A percentile compares a stretch with the other conserved stretches of the same genome.
Conservation (phyloP, 495 filamentous ascomycete species). For the Aspergillus funiculosus region DNA sequence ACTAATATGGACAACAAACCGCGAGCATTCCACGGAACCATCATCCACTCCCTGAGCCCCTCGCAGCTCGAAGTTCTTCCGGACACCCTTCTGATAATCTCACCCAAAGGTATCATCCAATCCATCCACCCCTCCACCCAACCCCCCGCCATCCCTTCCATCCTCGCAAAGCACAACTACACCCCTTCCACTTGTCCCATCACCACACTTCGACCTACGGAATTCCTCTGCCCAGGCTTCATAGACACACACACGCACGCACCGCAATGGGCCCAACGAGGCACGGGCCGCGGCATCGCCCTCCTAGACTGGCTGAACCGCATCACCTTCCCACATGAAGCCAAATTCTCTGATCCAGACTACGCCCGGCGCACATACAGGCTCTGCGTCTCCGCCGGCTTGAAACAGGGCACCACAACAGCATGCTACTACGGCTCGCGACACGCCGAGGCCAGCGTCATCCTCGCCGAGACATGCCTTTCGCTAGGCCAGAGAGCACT, state of each 20-base stretch:
- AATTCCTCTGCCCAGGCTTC: slow-evolving; percentile 57
- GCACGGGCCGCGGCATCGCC: slow-evolving; percentile 51
- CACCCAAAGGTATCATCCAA: slow-evolving; percentile 39
- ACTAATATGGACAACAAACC: too few relatives aligned
- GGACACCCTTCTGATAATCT: slow-evolving; percentile 40
- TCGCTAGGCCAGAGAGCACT: slow-evolving; percentile 56
- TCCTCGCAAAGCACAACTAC: slow-evolving; percentile 24
- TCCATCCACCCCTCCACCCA: slow-evolving; percentile 37
- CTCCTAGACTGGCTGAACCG: slow-evolving; percentile 55
- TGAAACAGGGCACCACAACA: slow-evolving; percentile 60
- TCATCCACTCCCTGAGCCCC: slow-evolving; percentile 45
- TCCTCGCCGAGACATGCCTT: slow-evolving; percentile 54
- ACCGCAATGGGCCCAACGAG: slow-evolving; percentile 58
- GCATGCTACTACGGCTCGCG: slow-evolving; percentile 60
- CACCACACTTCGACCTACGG: slow-evolving; percentile 40
- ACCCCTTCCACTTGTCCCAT: too few relatives aligned
- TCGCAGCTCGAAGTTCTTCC: slow-evolving; percentile 44
- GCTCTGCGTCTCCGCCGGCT: slow-evolving; percentile 49
- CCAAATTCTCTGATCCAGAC: slow-evolving; percentile 46
- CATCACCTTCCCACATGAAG: slow-evolving; percentile 59
- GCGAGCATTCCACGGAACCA: slow-evolving; percentile 51
- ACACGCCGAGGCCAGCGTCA: slow-evolving; percentile 51
- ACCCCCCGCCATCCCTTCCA: slow-evolving; percentile 32
- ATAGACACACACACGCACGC: slow-evolving; percentile 63
- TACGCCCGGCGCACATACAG: slow-evolving; percentile 51